Percentiles rank a stretch among this genome's conserved stretches.
These are phyloP conservation scores for Akanthomyces lecanii DNA, from an alignment of 2,329 filamentous ascomycete genomes.

Conservation along the genomic window DNA sequence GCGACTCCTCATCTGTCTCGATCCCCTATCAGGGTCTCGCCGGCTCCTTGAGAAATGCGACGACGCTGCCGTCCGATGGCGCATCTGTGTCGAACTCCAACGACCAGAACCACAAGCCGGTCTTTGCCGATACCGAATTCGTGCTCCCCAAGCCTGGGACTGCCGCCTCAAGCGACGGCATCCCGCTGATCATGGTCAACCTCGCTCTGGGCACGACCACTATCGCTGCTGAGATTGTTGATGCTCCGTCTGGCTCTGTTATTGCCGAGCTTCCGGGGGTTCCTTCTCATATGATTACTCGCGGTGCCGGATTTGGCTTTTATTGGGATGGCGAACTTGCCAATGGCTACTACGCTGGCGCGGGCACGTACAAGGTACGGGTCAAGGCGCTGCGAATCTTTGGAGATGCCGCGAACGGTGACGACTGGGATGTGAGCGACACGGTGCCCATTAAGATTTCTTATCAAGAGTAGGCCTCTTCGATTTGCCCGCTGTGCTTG, in stretches of 20 bases:
- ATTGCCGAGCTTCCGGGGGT: constrained; percentile 33
- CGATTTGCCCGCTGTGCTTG: background rate
- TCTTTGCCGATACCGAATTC: no score
- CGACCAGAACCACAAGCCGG: no score
- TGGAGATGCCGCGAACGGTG: constrained; percentile 33
- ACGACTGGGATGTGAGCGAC: constrained; percentile 38
- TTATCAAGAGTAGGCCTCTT: background rate
- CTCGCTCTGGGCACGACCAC: no score
- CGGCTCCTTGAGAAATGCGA: constrained; percentile 29
- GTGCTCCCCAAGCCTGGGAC: no score
- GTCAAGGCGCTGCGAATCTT: constrained; percentile 42
- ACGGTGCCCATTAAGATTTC: constrained; percentile 23
- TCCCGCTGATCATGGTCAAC: no score
- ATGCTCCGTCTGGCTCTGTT: constrained; percentile 24
- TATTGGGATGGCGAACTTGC: constrained; percentile 40
- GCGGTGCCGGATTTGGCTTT: constrained; percentile 18
- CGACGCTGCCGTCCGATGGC: constrained; percentile 21
- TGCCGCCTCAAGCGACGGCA: no score
- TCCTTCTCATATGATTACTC: constrained; percentile 28
- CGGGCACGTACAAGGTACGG: constrained; percentile 40
- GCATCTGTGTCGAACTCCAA: no score
- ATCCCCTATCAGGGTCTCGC: constrained; percentile 34
- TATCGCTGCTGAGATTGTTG: constrained; percentile 36
- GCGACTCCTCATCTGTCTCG: constrained; percentile 28
- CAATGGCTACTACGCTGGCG: constrained; percentile 37